Evolutionary conservation across 208 protist genomes (phyloP), one percentile per base, ranked within the genome.

Genomic region (Trypanosoma scelopori): DNA sequence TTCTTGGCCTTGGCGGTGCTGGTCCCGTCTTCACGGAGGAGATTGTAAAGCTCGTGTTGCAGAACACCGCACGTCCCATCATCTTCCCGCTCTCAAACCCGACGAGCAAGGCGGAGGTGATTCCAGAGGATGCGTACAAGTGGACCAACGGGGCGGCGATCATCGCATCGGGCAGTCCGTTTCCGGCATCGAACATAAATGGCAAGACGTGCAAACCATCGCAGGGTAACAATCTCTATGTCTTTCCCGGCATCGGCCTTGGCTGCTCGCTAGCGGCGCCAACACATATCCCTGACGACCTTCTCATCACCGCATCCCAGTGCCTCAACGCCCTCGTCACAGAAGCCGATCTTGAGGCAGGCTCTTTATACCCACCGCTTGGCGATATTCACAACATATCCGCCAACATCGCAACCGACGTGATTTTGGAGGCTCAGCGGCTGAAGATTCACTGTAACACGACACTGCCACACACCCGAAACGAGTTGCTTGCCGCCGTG

Each of bases 201-300:
- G 96, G 92, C 61, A 86, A 87, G 50, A 86, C 74, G 7, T 61
- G 92, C 42, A 57, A 69, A 28, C 92, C 95, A 30, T 88, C 91
- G 43, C 98, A 99, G 84, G 97, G 94, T 50, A 99, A 99, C 84
- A 99, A 99, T 82, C 88, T 98, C 45, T 96, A 97, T 72, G 85
- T 98, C 48, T 98, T 98, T 83, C 96, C 96, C 20, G 97, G 96
- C 47, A 57, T 99, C 23, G 98, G 94, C 43, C 87, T 99, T 28
- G 98, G 93, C 47, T 89, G 83, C 65, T 64, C 52, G 41, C 58
- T 92, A 13, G 82, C 83, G 12, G 70, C 88, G 68, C 71, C 89
- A 20, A 74, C 65, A 13, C 45, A 81, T 49, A 97, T 99, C 42
- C 91, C 96, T 13, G 85, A 98, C 51, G 73, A 80, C 30, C 95